Base-by-base conservation (phyloP, 805 yeast genomes). In the Naumovozyma castellii region DNA sequence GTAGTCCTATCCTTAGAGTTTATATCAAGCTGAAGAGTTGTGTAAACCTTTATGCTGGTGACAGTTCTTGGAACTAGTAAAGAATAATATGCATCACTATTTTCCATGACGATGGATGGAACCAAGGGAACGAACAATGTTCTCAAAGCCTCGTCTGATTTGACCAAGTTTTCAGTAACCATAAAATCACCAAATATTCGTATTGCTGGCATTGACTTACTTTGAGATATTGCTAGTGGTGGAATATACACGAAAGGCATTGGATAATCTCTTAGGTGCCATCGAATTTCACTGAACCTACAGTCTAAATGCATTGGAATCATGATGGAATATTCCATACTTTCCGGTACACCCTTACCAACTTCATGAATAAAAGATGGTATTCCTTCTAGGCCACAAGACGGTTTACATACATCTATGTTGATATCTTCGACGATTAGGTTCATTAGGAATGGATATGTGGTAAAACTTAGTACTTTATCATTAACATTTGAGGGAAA, bases 241-340 rank as follows among this genome's bases (percentile, higher is more conserved):
- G 95, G 95, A 45, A 88, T 74, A 46, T 78, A 77, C 6, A 84
- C 57, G 37, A 88, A 62, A 0, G 97, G 97, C 13, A 90, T 53
- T 0, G 97, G 97, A 53, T 82, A 86, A 53, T 88, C 97, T 40
- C 92, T 66, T 43, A 88, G 49, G 54, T 84, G 90, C 50, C 78
- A 69, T 43, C 92, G 64, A 10, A 79, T 55, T 50, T 85, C 94
- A 3, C 65, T 62, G 30, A 84, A 65, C 13, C 63, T 67, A 37
- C 84, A 63, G 40, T 78, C 74, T 12, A 82, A 33, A 56, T 65
- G 65, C 40, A 78, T 50, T 0, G 97, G 97, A 2, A 87, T 51
- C 54, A 80, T 55, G 15, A 84, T 66, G 1, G 90, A 76, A 56
- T 76, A 88, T 38, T 67, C 54, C 0, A 86, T 75, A 42, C 81